Evolutionary conservation across 1,139 yeast species (phyloP).

Genomic region (Saccharomyces pastorianus): DNA sequence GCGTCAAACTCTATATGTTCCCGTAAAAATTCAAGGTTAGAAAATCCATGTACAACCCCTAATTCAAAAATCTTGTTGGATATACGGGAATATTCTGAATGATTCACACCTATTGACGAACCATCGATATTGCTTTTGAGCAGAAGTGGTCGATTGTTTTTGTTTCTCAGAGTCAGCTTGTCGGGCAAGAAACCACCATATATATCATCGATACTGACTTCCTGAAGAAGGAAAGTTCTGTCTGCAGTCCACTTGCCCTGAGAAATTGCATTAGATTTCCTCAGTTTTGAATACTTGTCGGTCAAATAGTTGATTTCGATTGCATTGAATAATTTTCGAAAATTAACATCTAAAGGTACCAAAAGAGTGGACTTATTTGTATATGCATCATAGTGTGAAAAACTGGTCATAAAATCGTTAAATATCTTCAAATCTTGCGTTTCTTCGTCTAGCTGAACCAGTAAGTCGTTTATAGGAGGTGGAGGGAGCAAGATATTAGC

Average conservation of each 20-base stretch:
- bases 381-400: conserved; percentile 8
- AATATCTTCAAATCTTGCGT: neutral
- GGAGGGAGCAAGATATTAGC: conserved; percentile 35
- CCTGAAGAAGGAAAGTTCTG: conserved; percentile 14
- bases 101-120: conserved; percentile 26
- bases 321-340: conserved; percentile 32
- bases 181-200: conserved; percentile 19
- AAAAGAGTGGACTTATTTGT: conserved; percentile 29
- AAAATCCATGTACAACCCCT: conserved; percentile 57
- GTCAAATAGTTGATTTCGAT: conserved; percentile 44
- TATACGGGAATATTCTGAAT: conserved; percentile 26
- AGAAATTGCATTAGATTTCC: conserved; percentile 8
- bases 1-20: conserved; percentile 48
- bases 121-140: conserved; percentile 32
- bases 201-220: conserved; percentile 16
- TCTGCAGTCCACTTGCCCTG: conserved; percentile 34
- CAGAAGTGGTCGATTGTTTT: conserved; percentile 22
- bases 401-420: neutral
- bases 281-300: conserved; percentile 21
- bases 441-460: conserved; percentile 1
- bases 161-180: conserved; percentile 12
- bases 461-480: conserved; percentile 1
- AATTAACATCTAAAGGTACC: conserved; percentile 40
- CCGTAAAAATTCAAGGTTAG: conserved; percentile 33
- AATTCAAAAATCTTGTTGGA: conserved; percentile 45